Base-by-base conservation (phyloP, 139 green algal genomes). In the Penium margaritaceum region DNA sequence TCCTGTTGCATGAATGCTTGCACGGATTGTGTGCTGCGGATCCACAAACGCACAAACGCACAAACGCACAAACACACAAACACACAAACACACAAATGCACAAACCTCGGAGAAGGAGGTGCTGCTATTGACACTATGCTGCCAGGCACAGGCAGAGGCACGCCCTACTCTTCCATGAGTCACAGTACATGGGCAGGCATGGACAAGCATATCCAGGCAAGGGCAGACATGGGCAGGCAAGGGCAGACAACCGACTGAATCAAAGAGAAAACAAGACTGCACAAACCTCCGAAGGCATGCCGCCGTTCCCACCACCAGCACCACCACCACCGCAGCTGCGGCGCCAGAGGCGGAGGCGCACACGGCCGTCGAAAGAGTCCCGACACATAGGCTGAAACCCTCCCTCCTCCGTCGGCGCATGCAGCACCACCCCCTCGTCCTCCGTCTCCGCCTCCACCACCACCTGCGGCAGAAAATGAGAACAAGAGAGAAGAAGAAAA, bases 291-390 rank as follows among this genome's bases (percentile, higher is more conserved):
- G n/a, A n/a, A n/a, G n/a, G n/a, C n/a, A n/a, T n/a, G n/a, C n/a
- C n/a, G n/a, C n/a, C n/a, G n/a, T n/a, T n/a, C n/a, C n/a, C n/a
- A n/a, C n/a, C n/a, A n/a, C n/a, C n/a, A n/a, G n/a, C n/a, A n/a
- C n/a, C n/a, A n/a, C n/a, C n/a, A n/a, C n/a, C n/a, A n/a, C n/a
- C n/a, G n/a, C n/a, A n/a, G n/a, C n/a, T n/a, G n/a, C n/a, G n/a
- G n/a, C 81, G 46, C 91, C 90, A 96, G 30, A 96, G 17, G 12
- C 62, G 54, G 41, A 91, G 66, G 63, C 73, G 37, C 41, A 85
- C 55, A 7, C n/a, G 19, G 30, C 92, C 92, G 60, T 81, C 86
- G 72, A 98, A 98, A 7, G 89, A 95, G 87, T 98, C 93, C 64
- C 87, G 81, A 81, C 92, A 96, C 43, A 93, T 85, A 15, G 89